These are phyloP conservation scores for Phytopythium helicoides DNA, from an alignment of 352 stramenopile genomes.

Conservation along the genomic window DNA sequence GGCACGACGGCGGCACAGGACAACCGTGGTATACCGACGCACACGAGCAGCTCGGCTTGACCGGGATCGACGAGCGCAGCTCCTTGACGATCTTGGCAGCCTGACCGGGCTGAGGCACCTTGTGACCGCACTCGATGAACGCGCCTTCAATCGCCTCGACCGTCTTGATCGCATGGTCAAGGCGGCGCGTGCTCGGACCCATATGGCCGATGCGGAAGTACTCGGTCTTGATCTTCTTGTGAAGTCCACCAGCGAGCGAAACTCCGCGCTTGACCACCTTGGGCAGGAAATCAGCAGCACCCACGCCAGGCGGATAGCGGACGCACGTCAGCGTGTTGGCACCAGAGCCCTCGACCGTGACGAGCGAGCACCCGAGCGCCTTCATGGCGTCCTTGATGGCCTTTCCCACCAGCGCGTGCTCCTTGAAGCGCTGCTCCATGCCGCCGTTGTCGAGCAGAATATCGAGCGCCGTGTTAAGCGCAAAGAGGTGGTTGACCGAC, in stretches of 20 bases:
- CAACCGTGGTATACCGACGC: conserved; percentile 47
- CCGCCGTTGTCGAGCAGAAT: conserved; percentile 72
- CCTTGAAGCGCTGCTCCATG: conserved; percentile 75
- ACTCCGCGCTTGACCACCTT: conserved; percentile 72
- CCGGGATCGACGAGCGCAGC: conserved; percentile 44
- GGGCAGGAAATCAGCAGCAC: conserved; percentile 63
- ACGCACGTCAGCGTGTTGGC: conserved; percentile 78
- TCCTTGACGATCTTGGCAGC: conserved; percentile 56
- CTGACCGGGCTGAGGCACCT: conserved; percentile 51
- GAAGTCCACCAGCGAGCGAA: conserved; percentile 67
- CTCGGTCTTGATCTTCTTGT: conserved; percentile 82
- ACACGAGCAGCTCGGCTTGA: conserved; percentile 47
- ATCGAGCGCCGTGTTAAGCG: conserved; percentile 60
- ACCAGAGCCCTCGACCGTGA: conserved; percentile 43
- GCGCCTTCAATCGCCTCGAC: conserved; percentile 68
- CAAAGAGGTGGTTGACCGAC: conserved; percentile 78
- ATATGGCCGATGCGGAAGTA: conserved; percentile 88
- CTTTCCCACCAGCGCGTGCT: conserved; percentile 56
- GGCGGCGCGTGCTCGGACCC: conserved; percentile 67
- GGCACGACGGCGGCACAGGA: conserved; percentile 66
- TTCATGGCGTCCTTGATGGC: conserved; percentile 70
- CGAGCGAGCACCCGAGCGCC: conserved; percentile 55
- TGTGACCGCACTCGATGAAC: conserved; percentile 69
- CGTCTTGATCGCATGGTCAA: conserved; percentile 76
- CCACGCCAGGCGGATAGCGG: conserved; percentile 64